These are phyloP conservation scores for Bombardia bombarda DNA, from an alignment of 495 filamentous ascomycete species.

Conservation along the genomic window DNA sequence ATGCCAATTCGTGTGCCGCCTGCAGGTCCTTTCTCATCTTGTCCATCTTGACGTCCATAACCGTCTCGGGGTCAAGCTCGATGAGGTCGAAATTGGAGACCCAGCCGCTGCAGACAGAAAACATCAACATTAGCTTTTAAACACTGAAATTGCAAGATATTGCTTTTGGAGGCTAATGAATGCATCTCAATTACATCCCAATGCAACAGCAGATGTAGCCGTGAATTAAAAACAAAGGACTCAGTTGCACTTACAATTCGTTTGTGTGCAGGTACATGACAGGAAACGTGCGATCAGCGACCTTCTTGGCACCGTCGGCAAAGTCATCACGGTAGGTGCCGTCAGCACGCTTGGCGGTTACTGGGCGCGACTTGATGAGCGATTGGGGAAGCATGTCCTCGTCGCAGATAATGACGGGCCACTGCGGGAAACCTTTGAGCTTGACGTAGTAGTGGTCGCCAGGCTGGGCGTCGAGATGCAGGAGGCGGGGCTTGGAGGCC, in stretches of 20 bases:
- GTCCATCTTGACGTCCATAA: constrained; percentile 53
- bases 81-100: constrained; percentile 70
- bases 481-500: constrained; percentile 62
- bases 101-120: constrained; percentile 58
- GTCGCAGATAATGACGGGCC: constrained; percentile 85
- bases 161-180: too few relatives aligned
- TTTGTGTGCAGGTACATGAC: constrained; percentile 92
- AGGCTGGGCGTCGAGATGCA: constrained; percentile 69
- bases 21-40: constrained; percentile 70
- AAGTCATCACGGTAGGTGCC: constrained; percentile 79
- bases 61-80: constrained; percentile 60
- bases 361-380: constrained; percentile 64
- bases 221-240: too few relatives aligned
- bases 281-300: constrained; percentile 74
- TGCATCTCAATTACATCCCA: too few relatives aligned
- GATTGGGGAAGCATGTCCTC: constrained; percentile 79
- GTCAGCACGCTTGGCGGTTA: constrained; percentile 70
- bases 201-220: too few relatives aligned
- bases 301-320: constrained; percentile 73
- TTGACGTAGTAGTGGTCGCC: constrained; percentile 81
- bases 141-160: too few relatives aligned
- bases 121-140: constrained; percentile 14
- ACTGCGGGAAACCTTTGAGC: constrained; percentile 82
- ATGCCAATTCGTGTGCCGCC: constrained; percentile 63
- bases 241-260: constrained; percentile 74